Base-by-base conservation (phyloP, 2,329 filamentous ascomycete genomes). In the Colletotrichum cuscutae region DNA sequence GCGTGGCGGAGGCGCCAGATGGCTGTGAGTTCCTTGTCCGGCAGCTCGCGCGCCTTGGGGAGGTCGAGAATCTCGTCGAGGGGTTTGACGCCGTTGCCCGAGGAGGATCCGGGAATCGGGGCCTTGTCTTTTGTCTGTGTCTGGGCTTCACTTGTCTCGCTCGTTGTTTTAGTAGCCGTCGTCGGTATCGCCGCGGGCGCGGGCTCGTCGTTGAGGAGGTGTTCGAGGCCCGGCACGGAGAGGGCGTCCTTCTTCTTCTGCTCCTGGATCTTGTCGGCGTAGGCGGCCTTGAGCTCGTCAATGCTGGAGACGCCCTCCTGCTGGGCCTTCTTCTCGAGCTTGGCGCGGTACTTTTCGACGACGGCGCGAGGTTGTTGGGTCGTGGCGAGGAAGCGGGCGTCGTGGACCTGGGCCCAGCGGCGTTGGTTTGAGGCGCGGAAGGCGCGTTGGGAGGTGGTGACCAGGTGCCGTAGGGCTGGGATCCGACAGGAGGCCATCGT, bases 1-100 rank as follows among this genome's bases (percentile, higher is more conserved):
- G 95, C 92, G 85, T 98, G 94, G 64, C 94, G 93, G 30, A 98
- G 89, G 28, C 96, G 94, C 97, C 97, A 99, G 77, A 98, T 89
- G 37, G 92, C 90, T 78, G 95, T 92, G 68, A 99, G 92, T 81
- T 98, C 95, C 81, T 94, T 92, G 22, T 89, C 85, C 0, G 95
- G 93, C 4, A 98, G 91, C 58, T 84, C 81, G 65, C 89, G 88
- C 67, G 91, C 91, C 82, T 98, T 98, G 72, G 91, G 86, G 62
- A 98, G 86, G 84, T 98, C 93, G 78, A 99, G 85, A 81, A 87
- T 87, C 75, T 85, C 82, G 77, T 84, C 85, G 74, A 88, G 86
- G 4, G 87, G 83, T 77, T 88, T 85, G 75, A 88, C 73, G 73
- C 68, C 59, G 75, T 62, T 67, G 71, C 46, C 67, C 66, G 63